Evolutionary conservation across 2,329 filamentous ascomycete genomes (phyloP), one percentile per base, ranked within the genome.

Genomic region (Balansia obtecta): DNA sequence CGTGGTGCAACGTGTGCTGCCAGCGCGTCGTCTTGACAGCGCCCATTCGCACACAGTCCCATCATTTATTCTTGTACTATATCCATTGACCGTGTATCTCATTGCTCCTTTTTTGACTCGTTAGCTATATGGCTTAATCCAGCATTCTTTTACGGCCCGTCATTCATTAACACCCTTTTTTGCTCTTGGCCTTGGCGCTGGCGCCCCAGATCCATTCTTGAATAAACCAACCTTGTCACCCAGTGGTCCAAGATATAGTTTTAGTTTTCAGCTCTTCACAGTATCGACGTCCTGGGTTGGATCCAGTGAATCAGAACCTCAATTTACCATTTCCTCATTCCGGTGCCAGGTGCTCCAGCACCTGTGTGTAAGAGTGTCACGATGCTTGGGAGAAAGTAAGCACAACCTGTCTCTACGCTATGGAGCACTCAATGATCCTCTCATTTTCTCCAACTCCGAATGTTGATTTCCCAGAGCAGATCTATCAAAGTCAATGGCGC

Each of bases 401-500:
- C 32, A 30, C n/a, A 33, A 8, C 16, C 33, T 33, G 11, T 30
- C 12, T 27, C 20, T 30, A 44, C 41, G 15, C 22, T 8, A 15
- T 13, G 11, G 3, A 18, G 40, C 18, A 12, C 16, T 10, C 40
- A n/a, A 42, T 42, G 9, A 7, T 20, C 18, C 6, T 42, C 40
- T 27, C 9, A 13, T 10, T 4, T 33, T 32, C 20, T 10, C 42
- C 12, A 27, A 13, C 8, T 10, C 4, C 20, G 9, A 27, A 45
- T 30, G 22, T 13, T 45, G 4, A 45, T 32, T 11, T 22, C 16
- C 2, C 40, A n/a, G 27, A 9, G 20, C 8, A 71, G 68, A 52
- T 69, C 67, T 37, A 61, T 71, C 58, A 66, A 62, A 50, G 52
- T 71, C 60, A 70, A 70, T 57, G 69, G 69, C 54, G 68, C 67